A percentile compares a stretch with the other conserved stretches of the same genome.
Evolutionary conservation across 225 moss, liverwort and hornwort genomes (phyloP).

Genomic region (Thuidium tamariscinum): DNA sequence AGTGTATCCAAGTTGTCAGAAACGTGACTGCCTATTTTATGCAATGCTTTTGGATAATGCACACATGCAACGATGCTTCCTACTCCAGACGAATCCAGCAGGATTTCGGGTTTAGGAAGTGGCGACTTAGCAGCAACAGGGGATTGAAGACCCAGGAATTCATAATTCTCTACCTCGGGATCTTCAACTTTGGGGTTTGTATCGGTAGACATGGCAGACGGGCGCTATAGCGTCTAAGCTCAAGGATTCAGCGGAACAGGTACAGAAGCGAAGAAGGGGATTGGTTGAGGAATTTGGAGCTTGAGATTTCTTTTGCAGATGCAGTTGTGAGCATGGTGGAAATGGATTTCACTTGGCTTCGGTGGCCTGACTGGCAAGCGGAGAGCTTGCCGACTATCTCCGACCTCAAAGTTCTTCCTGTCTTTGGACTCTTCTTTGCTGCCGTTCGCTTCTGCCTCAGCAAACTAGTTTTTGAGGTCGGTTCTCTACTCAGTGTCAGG

Average conservation of each 20-base stretch:
- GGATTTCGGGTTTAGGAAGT: not conserved
- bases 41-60: not conserved
- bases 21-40: not conserved
- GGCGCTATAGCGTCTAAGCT: not conserved
- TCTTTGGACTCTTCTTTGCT: conserved; percentile 29
- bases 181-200: not conserved
- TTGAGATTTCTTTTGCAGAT: not conserved
- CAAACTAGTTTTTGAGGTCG: conserved; percentile 31
- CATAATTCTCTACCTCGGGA: not conserved
- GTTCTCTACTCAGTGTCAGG: not conserved
- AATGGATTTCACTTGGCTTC: not conserved
- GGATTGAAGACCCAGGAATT: not conserved
- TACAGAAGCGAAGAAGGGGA: not conserved
- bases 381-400: conserved; percentile 24
- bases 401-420: conserved; percentile 37
- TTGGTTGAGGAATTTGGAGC: not conserved
- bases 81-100: not conserved
- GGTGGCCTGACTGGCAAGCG: conserved; percentile 28
- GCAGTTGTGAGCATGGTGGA: not conserved
- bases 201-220: not conserved
- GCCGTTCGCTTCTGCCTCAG: conserved; percentile 35
- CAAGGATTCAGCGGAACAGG: not conserved
- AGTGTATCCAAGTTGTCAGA: not conserved
- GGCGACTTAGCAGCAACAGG: not conserved
- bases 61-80: not conserved